Conservation (phyloP, 2,329 filamentous ascomycete species). For the Podosphaera fusca region DNA sequence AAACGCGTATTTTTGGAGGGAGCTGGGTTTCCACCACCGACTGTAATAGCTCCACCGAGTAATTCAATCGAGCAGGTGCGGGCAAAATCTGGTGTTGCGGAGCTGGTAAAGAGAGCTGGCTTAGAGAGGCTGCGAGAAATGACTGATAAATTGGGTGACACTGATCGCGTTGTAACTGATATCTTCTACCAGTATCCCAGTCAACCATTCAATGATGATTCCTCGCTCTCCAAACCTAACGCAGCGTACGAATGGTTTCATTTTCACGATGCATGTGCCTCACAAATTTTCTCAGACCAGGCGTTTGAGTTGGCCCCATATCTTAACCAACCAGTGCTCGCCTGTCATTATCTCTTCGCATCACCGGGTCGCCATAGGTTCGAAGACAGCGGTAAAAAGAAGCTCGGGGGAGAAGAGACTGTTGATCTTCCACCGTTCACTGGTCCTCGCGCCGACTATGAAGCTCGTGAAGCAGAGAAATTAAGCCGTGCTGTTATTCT, state of each 20-base stretch:
- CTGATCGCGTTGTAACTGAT: slow-evolving; percentile 57
- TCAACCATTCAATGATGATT: slow-evolving; percentile 82
- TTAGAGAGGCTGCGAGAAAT: slow-evolving; percentile 53
- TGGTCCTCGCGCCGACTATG: slow-evolving; percentile 60
- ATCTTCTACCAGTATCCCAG: slow-evolving; percentile 71
- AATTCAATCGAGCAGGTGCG: slow-evolving; percentile 20
- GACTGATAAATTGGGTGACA: slow-evolving; percentile 57
- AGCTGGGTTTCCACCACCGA: slow-evolving; percentile 35
- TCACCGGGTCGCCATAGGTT: slow-evolving; percentile 27
- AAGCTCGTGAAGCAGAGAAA: slow-evolving; percentile 59
- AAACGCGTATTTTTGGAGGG: slow-evolving; percentile 59
- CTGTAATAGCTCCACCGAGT: slow-evolving; percentile 11
- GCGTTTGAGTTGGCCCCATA: slow-evolving; percentile 87
- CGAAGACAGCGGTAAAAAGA: slow-evolving; percentile 24
- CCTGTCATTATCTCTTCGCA: slow-evolving; percentile 80
- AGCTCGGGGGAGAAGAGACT: slow-evolving; percentile 20
- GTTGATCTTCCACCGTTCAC: slow-evolving; percentile 45
- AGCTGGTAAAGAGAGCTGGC: slow-evolving; percentile 47
- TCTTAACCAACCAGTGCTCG: slow-evolving; percentile 63
- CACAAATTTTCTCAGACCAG: slow-evolving; percentile 57
- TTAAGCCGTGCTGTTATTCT: slow-evolving; percentile 53
- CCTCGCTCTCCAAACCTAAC: slow-evolving; percentile 68
- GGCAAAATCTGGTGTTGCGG: slow-evolving; percentile 43
- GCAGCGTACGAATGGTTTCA: slow-evolving; percentile 72
- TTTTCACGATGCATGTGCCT: slow-evolving; percentile 71